These are phyloP conservation scores for Bruguiera hainesii DNA, from an alignment of 441 rosid species.

Conservation along the genomic window DNA sequence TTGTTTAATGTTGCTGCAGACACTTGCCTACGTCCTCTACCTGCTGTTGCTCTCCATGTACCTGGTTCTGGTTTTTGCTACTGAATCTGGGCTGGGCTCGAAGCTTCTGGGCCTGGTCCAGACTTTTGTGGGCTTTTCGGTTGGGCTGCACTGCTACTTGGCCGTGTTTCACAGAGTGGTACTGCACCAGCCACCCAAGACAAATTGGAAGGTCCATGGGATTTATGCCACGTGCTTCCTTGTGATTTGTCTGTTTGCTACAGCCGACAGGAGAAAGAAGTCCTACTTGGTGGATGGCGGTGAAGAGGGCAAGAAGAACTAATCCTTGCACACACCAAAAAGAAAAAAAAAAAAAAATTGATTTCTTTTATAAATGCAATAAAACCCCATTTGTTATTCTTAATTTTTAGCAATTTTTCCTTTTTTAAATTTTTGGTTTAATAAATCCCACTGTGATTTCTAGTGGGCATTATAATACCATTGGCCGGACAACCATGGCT, in stretches of 20 bases:
- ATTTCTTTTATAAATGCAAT: neutral
- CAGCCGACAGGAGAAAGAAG: conserved; percentile 83
- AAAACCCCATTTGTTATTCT: neutral
- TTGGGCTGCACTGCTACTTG: conserved; percentile 87
- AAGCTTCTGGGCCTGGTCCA: conserved; percentile 70
- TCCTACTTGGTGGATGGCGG: conserved; percentile 84
- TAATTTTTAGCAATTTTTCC: neutral
- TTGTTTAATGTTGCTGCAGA: conserved; percentile 73
- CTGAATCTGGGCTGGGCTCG: conserved; percentile 56
- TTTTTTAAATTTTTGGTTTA: neutral
- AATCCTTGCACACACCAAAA: neutral
- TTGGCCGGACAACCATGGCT: conserved; percentile 18
- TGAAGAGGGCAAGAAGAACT: conserved; percentile 86
- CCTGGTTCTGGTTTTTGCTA: conserved; percentile 70
- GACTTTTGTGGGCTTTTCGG: conserved; percentile 62
- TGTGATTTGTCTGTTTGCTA: conserved; percentile 52
- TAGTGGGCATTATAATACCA: conserved; percentile 8
- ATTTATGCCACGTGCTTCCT: conserved; percentile 90
- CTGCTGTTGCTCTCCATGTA: conserved; percentile 68
- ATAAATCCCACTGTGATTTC: too few species aligned
- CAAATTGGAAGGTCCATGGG: conserved; percentile 87
- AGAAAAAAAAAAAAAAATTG: too few species aligned
- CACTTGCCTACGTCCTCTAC: conserved; percentile 71
- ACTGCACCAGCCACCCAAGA: conserved; percentile 73
- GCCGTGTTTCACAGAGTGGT: conserved; percentile 86